A percentile compares a stretch with the other conserved stretches of the same genome.
Evolutionary conservation across 2,329 filamentous ascomycete genomes (phyloP).

Genomic region (Stagonosporopsis chrysanthemi): DNA sequence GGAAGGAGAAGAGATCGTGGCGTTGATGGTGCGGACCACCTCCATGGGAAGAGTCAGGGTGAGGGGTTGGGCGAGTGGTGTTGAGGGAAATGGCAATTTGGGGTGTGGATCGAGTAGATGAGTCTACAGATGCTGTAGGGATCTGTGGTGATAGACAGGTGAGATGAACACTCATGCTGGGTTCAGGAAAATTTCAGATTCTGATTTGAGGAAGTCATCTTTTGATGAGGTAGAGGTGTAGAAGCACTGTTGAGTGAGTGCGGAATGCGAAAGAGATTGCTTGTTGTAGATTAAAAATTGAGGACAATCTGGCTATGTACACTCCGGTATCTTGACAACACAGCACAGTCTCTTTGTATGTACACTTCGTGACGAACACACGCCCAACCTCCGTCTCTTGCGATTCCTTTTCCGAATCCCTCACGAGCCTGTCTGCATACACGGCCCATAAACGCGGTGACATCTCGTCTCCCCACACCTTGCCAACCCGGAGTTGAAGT

Average conservation of each 20-base stretch:
- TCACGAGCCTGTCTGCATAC: not conserved
- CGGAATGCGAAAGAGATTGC: not conserved
- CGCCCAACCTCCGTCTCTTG: not conserved
- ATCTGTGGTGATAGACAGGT: no score
- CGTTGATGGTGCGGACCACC: no score
- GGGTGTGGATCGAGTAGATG: not conserved
- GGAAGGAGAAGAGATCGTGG: not conserved
- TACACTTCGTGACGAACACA: not conserved
- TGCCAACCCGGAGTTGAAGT: constrained; percentile 29
- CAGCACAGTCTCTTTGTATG: not conserved
- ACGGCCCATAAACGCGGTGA: constrained; percentile 18
- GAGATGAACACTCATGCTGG: no score
- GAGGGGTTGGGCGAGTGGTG: no score
- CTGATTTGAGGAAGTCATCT: no score
- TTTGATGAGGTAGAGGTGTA: not conserved
- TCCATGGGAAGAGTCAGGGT: no score
- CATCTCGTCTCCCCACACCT: constrained; percentile 20
- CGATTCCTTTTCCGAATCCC: not conserved
- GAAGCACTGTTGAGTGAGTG: no score
- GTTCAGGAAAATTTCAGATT: no score
- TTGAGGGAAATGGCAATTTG: no score
- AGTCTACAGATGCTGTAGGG: not conserved
- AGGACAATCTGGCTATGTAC: not conserved
- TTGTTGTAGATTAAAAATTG: not conserved
- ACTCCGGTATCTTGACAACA: constrained; percentile 6